Evolutionary conservation across 176 grass and related monocot genomes (phyloP), one percentile per base, ranked within the genome.

Genomic region (Aegilops speltoides): DNA sequence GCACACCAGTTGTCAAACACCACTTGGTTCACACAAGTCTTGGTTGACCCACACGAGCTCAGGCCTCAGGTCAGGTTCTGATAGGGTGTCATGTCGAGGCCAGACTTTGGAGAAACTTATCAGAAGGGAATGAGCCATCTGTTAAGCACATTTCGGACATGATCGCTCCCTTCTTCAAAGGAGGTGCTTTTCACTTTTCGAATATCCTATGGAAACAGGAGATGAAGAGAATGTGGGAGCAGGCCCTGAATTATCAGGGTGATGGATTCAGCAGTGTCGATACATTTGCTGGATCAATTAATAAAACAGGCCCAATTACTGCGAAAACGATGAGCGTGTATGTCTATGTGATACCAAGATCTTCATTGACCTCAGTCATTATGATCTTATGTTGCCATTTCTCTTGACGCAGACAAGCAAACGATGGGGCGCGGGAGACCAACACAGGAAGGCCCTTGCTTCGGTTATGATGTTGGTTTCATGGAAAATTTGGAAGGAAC

Each of bases 251-350:
- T 78, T 70, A 73, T 64, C n/a, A 54, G 26, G 52, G 28, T 36
- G 57, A 43, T 32, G 19, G 38, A 16, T 19, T 17, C 50, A 17
- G 48, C 50, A 17, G 15, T 54, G 50, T 0, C 50, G 15, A 17
- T 10, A 24, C n/a, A 79, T 12, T 67, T 67, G 33, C 57, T 57
- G 61, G 73, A 65, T 79, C 13, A 65, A 79, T 82, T 9, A 40
- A 57, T 1, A 86, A 7, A 86, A 37, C 79, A 54, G 6, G 65
- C 41, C 40, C 78, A 83, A 66, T 90, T 79, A 79, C 67, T 84
- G 31, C 3, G 75, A 90, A 73, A 84, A 67, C 8, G 75, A 61
- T 24, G 43, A 67, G 20, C 20, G 19, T 8, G 33, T 43, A 64
- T 54, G n/a, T 63, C 5, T 20, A 17, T 54, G 32, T 64, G 43